Base-by-base conservation (phyloP, 805 yeast species). In the Kluyveromyces wickerhamii region DNA sequence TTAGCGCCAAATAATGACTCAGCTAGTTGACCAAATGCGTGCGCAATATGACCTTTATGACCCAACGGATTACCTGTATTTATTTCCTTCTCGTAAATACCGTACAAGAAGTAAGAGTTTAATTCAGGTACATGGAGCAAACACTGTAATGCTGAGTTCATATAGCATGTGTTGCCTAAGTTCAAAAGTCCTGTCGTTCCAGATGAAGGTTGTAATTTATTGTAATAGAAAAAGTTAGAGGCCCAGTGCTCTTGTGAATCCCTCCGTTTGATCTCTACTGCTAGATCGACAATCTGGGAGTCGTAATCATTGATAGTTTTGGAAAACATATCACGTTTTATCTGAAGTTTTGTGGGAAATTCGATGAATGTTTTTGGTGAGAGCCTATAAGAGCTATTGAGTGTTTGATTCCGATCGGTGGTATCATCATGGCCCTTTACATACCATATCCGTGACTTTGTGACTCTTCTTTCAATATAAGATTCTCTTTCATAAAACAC, bases 111-210 rank as follows among this genome's bases (percentile, higher is more conserved):
- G 52, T 86, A 89, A 27, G 75, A 68, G 7, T 79, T 72, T 17
- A 92, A 58, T 54, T 86, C 95, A 1, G 95, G 94, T 9, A 88
- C 69, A 51, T 89, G 97, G 0, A 75, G 71, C 27, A 89, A 61
- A 50, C 96, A 89, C 52, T 92, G 97, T 29, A 89, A 60, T 0
- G 96, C 96, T 7, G 94, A 83, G 56, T 86, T 87, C 96, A 88
- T 87, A 56, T 86, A 88, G 57, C 96, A 88, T 0, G 94, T 79
- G 53, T 88, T 88, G 2, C 96, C 96, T 41, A 87, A 62, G 51
- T 85, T 88, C 34, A 68, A 62, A 50, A 79, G 44, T 41, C 96
- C 79, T 39, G 67, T 56, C 30, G 65, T 52, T 44, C 96, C 88
- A 36, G 54, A 49, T 2, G 64, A 49, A n/a, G 57, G 53, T 1